Evolutionary conservation across 2,329 filamentous ascomycete species (phyloP).

Genomic region (Alternaria conjuncta): DNA sequence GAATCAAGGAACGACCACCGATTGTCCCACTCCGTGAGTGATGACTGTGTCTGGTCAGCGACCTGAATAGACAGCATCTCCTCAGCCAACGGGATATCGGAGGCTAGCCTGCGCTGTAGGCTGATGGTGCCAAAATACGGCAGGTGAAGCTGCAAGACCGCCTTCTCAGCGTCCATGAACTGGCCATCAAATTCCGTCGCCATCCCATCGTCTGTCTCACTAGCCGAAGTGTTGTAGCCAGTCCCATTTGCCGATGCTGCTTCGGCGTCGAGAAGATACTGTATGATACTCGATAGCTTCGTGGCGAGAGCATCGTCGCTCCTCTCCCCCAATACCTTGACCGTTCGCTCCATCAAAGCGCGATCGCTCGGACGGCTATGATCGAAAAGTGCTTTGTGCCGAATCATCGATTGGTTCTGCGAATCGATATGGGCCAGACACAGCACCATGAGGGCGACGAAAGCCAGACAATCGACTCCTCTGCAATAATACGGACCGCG

Average conservation of each 20-base stretch:
- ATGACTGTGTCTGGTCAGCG: not conserved
- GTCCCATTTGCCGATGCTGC: conserved; percentile 9
- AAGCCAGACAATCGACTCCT: conserved; percentile 23
- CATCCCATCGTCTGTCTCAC: conserved; percentile 13
- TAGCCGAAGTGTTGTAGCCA: conserved; percentile 20
- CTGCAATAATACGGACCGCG: conserved; percentile 17
- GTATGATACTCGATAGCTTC: conserved; percentile 12
- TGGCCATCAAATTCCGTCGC: conserved; percentile 30
- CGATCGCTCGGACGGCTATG: conserved; percentile 19
- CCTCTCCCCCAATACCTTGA: conserved; percentile 14
- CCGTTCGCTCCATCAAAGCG: conserved; percentile 20
- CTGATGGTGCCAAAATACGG: conserved; percentile 32
- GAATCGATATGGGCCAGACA: conserved; percentile 22
- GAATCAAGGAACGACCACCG: conserved; percentile 2
- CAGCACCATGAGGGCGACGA: conserved; percentile 25
- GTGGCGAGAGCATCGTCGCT: conserved; percentile 12
- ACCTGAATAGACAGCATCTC: not conserved
- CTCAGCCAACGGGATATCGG: not conserved
- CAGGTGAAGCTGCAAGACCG: conserved; percentile 18
- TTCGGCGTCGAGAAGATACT: conserved; percentile 21
- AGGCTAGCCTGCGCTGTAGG: conserved; percentile 16
- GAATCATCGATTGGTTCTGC: not conserved
- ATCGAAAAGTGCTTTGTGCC: conserved; percentile 4
- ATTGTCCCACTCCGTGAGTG: not conserved
- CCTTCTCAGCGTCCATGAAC: conserved; percentile 4